A percentile compares a stretch with the other conserved stretches of the same genome.
Conservation (phyloP, 2,329 filamentous ascomycete genomes). For the Trichophyton verrucosum region DNA sequence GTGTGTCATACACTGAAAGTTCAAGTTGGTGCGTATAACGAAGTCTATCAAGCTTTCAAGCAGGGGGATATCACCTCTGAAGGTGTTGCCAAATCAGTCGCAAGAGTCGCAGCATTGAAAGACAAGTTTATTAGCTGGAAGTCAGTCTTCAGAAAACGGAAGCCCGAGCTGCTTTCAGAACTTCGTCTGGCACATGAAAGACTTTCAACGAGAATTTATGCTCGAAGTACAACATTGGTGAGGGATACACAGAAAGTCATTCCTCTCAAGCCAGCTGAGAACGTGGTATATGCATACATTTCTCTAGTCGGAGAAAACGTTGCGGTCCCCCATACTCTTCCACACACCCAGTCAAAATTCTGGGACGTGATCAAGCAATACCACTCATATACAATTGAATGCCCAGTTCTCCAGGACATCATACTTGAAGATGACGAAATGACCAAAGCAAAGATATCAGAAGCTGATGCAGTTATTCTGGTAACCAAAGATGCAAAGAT, state of each 20-base stretch:
- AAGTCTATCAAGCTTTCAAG: constrained; percentile 27
- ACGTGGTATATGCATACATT: background rate
- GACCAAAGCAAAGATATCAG: constrained; percentile 21
- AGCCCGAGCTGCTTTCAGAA: constrained; percentile 13
- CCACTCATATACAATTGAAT: background rate
- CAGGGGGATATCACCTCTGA: constrained; percentile 23
- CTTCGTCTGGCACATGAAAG: background rate
- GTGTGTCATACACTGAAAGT: constrained; percentile 34
- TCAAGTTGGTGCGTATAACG: constrained; percentile 31
- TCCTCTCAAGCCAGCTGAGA: background rate
- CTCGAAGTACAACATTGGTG: background rate
- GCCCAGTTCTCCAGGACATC: constrained; percentile 11
- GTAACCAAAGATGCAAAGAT: constrained; percentile 30
- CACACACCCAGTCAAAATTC: background rate
- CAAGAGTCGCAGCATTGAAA: constrained; percentile 28
- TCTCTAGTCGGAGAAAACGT: background rate
- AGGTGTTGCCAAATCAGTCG: constrained; percentile 25
- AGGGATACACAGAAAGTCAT: background rate
- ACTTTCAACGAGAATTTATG: background rate
- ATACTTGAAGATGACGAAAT: constrained; percentile 20
- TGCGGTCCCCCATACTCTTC: background rate
- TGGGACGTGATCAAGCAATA: background rate
- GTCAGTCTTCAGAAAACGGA: constrained; percentile 16
- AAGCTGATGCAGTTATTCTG: constrained; percentile 31
- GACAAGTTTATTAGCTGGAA: constrained; percentile 26